Conservation (phyloP, 495 filamentous ascomycete genomes). For the Lasiosphaeria ovina region DNA sequence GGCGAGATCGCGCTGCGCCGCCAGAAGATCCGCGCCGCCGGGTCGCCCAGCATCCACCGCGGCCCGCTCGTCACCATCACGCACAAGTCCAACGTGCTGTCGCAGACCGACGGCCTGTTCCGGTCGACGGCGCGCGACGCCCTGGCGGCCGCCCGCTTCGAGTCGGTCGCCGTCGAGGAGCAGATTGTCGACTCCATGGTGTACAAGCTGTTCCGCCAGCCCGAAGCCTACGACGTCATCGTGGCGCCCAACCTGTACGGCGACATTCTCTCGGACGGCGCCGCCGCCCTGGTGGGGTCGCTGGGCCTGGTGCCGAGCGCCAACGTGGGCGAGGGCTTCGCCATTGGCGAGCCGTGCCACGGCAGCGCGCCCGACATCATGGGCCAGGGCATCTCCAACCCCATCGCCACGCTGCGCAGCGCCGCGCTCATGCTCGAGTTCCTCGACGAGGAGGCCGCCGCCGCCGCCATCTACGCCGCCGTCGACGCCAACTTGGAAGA, state of each 20-base stretch:
- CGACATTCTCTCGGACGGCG: slow-evolving; percentile 93
- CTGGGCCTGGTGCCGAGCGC: slow-evolving; percentile 92
- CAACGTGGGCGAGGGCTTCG: slow-evolving; percentile 93
- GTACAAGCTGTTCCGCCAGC: slow-evolving; percentile 98
- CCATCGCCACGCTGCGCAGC: slow-evolving; percentile 89
- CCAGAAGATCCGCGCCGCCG: slow-evolving; percentile 65
- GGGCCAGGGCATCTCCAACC: slow-evolving; percentile 90
- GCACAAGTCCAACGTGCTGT: slow-evolving; percentile 97
- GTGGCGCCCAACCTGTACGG: slow-evolving; percentile 98
- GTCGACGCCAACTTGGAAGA: slow-evolving; percentile 91
- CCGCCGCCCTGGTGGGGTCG: slow-evolving; percentile 91
- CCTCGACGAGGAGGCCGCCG: slow-evolving; percentile 77
- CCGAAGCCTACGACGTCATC: slow-evolving; percentile 91
- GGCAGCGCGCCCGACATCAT: slow-evolving; percentile 94
- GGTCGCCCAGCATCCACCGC: slow-evolving; percentile 55
- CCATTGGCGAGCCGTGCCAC: slow-evolving; percentile 97
- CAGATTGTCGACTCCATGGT: slow-evolving; percentile 99
- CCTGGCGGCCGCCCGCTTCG: slow-evolving; percentile 63
- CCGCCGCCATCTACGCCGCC: slow-evolving; percentile 82
- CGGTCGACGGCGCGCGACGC: slow-evolving; percentile 70
- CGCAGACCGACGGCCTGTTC: slow-evolving; percentile 96
- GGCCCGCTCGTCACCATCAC: slow-evolving; percentile 88
- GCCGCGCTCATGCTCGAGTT: slow-evolving; percentile 96
- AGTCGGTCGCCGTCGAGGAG: slow-evolving; percentile 73
- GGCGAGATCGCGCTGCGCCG: slow-evolving; percentile 89